phyloP scores from a whole-genome alignment of 2,329 filamentous ascomycete genomes.

The Sporothrix brasiliensis region DNA sequence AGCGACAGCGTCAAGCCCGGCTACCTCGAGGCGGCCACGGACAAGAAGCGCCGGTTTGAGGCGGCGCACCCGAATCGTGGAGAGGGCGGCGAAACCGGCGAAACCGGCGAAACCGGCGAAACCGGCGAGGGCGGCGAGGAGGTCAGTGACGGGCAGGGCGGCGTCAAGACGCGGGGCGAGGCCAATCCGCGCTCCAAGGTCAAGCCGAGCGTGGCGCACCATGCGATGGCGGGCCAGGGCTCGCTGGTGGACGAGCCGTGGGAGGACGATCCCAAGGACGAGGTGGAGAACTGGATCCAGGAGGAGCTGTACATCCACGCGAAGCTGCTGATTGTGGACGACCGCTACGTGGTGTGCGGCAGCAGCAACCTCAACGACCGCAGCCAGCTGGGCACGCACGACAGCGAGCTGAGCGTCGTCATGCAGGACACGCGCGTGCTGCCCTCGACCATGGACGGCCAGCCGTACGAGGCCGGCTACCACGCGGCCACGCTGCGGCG shows the following conservation, averaged over 20 bases:
- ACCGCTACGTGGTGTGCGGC: constrained; percentile 80
- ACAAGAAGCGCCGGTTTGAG: constrained; percentile 59
- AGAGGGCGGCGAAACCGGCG: background rate
- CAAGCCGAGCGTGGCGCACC: constrained; percentile 66
- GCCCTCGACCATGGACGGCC: constrained; percentile 74
- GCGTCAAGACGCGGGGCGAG: background rate
- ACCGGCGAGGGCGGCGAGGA: background rate
- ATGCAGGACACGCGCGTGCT: constrained; percentile 80
- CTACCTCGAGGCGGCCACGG: constrained; percentile 47
- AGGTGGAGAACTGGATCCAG: constrained; percentile 87
- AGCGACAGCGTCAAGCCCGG: constrained; percentile 44
- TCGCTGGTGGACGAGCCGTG: constrained; percentile 70
- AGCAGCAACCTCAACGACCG: constrained; percentile 92
- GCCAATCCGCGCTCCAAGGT: constrained; percentile 34
- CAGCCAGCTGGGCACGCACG: constrained; percentile 82
- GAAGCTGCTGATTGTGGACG: constrained; percentile 88
- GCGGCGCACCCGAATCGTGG: constrained; percentile 36
- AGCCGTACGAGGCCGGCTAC: constrained; percentile 70
- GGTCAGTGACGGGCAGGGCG: background rate
- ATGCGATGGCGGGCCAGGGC: constrained; percentile 72
- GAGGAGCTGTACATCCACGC: constrained; percentile 96
- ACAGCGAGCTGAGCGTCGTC: constrained; percentile 87
- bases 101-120: too few species aligned
- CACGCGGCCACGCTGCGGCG: constrained; percentile 82
- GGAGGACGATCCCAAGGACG: constrained; percentile 73